Evolutionary conservation across 176 grass and related monocot genomes (phyloP).

Genomic region (Thalia dealbata): DNA sequence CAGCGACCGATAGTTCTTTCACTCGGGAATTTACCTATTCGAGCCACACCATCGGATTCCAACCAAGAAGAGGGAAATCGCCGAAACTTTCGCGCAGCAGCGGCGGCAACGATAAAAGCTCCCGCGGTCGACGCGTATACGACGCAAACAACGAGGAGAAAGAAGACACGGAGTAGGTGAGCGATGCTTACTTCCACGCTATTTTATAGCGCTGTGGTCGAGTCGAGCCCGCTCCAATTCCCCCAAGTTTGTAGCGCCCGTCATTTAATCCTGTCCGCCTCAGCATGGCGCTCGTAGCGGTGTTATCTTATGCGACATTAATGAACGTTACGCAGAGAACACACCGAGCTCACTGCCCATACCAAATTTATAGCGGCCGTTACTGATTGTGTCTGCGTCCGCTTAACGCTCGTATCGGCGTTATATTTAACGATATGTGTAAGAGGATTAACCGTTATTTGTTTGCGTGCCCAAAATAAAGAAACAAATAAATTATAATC

Average conservation of each 20-base stretch:
- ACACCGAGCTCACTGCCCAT: background rate
- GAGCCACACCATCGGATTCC: background rate
- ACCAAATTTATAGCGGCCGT: background rate
- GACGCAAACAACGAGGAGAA: background rate
- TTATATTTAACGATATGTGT: no score
- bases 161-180: background rate
- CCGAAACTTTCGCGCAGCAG: background rate
- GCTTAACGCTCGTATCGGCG: no score
- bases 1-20: background rate
- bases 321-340: background rate
- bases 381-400: no score
- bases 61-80: background rate
- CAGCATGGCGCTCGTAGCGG: background rate
- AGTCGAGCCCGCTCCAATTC: background rate
- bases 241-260: background rate
- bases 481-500: no score
- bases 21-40: background rate
- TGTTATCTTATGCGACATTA: background rate
- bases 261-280: background rate
- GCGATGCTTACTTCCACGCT: background rate
- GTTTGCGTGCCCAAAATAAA: no score
- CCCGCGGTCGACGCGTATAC: background rate
- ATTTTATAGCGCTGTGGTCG: background rate
- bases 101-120: background rate
- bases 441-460: no score